Base-by-base conservation (phyloP, 306 rosid genomes). In the Dalbergia cochinchinensis region DNA sequence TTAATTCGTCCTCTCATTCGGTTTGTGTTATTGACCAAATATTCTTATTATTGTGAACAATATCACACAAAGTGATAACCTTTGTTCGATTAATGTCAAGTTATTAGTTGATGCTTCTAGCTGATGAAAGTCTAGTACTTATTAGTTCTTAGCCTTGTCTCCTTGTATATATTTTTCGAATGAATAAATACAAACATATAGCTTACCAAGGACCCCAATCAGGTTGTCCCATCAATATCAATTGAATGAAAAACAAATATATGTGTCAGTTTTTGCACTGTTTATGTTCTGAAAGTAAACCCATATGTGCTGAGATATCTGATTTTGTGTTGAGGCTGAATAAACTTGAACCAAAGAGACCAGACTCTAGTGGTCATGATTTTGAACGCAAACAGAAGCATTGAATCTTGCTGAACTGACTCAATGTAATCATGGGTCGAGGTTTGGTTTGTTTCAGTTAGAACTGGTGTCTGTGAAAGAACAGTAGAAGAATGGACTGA, bases 371-470 rank as follows among this genome's bases (percentile, higher is more conserved):
- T 39, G 55, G 15, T 41, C 13, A 20, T 57, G 20, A 39, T 57
- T 39, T 19, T 71, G 42, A 20, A 58, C 20, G 41, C 22, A 41
- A 74, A 22, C 34, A 3, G 33, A 60, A 13, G 15, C 48, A 71
- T 5, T 31, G 47, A 9, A 80, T 72, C 5, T 53, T 72, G 7
- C 41, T 51, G 31, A 80, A 37, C 55, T 14, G 55, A 9, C 34
- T 65, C 8, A 65, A 65, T 8, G 16, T 4, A 63, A 44, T 55
- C 50, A 37, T 11, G 47, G 48, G 31, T 19, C 31, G 15, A 71
- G 15, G 11, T 65, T 55, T 80, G 73, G 39, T 53, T 66, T 65
- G 4, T 4, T 73, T 73, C 68, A 9, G 31, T 26, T 26, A 26
- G 31, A 26, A 26, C 31, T 26, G 31, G 31, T 26, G 31, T 26